These are phyloP conservation scores for Eragrostis nindensis DNA, from an alignment of 176 grass and related monocot genomes.

Conservation along the genomic window DNA sequence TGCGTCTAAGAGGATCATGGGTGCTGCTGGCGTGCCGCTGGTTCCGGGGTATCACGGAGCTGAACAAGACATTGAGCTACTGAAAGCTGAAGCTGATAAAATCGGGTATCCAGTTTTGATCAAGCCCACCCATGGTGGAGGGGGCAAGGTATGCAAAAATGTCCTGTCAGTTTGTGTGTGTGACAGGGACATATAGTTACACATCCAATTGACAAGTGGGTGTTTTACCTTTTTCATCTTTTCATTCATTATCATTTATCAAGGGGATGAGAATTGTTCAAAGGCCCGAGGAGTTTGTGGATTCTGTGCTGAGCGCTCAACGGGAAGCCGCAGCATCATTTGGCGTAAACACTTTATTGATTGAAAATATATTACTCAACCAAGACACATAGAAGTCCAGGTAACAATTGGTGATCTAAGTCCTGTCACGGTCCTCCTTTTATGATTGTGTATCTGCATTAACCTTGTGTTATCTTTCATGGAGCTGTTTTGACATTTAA, in stretches of 20 bases:
- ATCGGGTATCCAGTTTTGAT: constrained; percentile 96
- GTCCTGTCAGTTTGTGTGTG: not conserved
- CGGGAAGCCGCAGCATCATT: constrained; percentile 95
- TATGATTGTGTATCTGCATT: not conserved
- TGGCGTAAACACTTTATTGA: constrained; percentile 76
- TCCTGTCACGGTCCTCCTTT: constrained; percentile 5
- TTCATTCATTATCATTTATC: constrained; percentile 32
- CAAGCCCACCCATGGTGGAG: constrained; percentile 96
- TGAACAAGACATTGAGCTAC: constrained; percentile 79
- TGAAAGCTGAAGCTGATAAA: constrained; percentile 85
- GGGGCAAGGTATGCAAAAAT: constrained; percentile 70
- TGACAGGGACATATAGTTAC: not conserved
- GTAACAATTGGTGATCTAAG: constrained; percentile 41
- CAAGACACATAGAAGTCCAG: constrained; percentile 95
- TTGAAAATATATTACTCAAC: constrained; percentile 98
- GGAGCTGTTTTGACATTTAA: constrained; percentile 24
- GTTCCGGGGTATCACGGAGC: constrained; percentile 91
- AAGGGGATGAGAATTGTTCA: constrained; percentile 97
- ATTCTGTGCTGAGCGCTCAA: constrained; percentile 73
- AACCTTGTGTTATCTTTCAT: constrained; percentile 8
- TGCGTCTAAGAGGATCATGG: constrained; percentile 98
- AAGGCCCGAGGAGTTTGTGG: constrained; percentile 73
- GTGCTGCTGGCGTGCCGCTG: constrained; percentile 78
- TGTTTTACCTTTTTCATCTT: not conserved
- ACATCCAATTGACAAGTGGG: not conserved